Conservation (phyloP, 495 filamentous ascomycete genomes). For the Penicillium herquei region DNA sequence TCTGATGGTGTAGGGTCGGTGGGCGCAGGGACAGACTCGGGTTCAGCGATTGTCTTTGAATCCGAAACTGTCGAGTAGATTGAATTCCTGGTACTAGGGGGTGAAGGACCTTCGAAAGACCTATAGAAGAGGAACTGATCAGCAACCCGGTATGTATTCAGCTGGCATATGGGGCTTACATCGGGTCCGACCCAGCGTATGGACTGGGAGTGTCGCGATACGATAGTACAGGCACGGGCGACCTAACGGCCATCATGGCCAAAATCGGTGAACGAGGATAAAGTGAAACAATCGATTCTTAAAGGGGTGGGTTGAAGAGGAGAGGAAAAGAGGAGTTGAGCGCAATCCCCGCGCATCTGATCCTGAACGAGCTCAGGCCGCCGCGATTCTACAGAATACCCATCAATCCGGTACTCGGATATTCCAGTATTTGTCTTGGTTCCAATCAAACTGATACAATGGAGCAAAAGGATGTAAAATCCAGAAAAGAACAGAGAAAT, state of each 20-base stretch:
- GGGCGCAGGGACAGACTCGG: constrained; percentile 1
- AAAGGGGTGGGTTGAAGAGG: neutral
- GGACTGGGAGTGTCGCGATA: constrained; percentile 18
- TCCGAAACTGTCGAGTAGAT: neutral
- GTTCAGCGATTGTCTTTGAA: neutral
- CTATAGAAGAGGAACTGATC: constrained; percentile 2
- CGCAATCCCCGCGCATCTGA: constrained; percentile 7
- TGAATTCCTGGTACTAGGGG: constrained; percentile 4
- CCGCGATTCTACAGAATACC: constrained; percentile 9
- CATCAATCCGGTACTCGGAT: constrained; percentile 10
- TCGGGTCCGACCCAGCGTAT: constrained; percentile 16
- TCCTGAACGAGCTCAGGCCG: constrained; percentile 14
- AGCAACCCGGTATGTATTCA: constrained; percentile 4
- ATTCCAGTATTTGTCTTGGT: constrained; percentile 4
- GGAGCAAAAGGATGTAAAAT: neutral
- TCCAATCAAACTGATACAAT: constrained; percentile 14
- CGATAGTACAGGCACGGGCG: constrained; percentile 31
- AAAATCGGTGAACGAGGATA: constrained; percentile 1
- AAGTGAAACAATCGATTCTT: neutral
- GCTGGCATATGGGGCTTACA: constrained; percentile 9
- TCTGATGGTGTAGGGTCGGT: neutral
- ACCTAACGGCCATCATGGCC: constrained; percentile 33
- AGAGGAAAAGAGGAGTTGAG: constrained; percentile 5
- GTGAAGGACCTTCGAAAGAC: constrained; percentile 10
- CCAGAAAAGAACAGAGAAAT: neutral